Conservation (phyloP, 2,329 filamentous ascomycete genomes). For the Aciculosporium take region DNA sequence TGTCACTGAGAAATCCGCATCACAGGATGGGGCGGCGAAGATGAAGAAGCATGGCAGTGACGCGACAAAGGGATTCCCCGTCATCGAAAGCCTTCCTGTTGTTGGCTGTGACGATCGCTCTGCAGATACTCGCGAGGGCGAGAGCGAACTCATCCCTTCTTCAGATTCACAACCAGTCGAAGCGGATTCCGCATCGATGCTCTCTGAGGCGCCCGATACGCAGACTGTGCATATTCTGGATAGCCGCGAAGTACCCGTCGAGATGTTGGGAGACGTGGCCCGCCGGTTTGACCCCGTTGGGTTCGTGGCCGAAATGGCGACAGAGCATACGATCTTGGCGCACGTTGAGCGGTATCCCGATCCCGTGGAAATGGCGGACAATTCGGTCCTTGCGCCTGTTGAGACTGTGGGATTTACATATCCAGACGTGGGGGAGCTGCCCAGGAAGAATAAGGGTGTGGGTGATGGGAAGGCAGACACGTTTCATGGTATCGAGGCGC, state of each 20-base stretch:
- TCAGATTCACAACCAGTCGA: conserved; percentile 1
- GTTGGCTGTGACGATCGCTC: not conserved
- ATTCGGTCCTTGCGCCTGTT: conserved; percentile 22
- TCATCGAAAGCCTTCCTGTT: not conserved
- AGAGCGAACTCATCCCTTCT: conserved; percentile 7
- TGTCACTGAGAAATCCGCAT: not conserved
- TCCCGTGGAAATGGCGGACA: conserved; percentile 30
- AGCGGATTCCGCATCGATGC: not conserved
- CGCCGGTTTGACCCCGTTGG: conserved; percentile 26
- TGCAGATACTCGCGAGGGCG: not conserved
- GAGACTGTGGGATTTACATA: conserved; percentile 13
- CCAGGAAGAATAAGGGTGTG: conserved; percentile 17
- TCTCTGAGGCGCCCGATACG: conserved; percentile 1
- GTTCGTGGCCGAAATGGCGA: conserved; percentile 32
- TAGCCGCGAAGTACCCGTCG: conserved; percentile 17
- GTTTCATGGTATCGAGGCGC: conserved; percentile 7
- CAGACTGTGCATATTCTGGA: conserved; percentile 20
- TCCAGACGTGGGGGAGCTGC: conserved; percentile 23
- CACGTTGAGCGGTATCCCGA: conserved; percentile 28
- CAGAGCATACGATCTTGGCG: conserved; percentile 26
- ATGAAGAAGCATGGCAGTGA: not conserved
- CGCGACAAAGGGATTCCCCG: not conserved
- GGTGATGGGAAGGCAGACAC: conserved; percentile 6
- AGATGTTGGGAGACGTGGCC: conserved; percentile 10
- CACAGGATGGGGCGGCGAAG: not conserved